Evolutionary conservation across 2,329 filamentous ascomycete genomes (phyloP), one percentile per base, ranked within the genome.

Genomic region (Rhynchosporium secalis): DNA sequence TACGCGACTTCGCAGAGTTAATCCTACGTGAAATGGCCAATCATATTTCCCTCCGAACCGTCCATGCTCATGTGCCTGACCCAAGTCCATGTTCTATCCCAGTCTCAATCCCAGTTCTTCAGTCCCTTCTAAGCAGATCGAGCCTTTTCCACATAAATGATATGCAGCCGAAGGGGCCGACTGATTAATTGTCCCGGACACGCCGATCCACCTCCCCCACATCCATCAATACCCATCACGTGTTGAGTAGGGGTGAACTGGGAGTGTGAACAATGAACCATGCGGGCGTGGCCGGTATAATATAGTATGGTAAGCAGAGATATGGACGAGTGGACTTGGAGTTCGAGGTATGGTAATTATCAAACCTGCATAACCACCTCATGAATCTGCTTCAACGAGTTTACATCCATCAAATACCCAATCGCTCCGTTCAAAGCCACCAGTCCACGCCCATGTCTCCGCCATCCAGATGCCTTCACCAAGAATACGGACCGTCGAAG

Each of bases 401-500:
- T 46, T 46, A n/a, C n/a, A n/a, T 10, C 15, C 52, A n/a, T 43
- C 38, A 56, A 10, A 43, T 43, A 31, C 33, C 52, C 28, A 1
- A 46, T 48, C 13, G 33, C 46, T 20, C 48, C 20, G 20, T 20
- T 20, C 20, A 20, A 52, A n/a, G 45, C 29, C 57, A 49, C 33
- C 28, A 41, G 10, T 48, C 31, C 36, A 55, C 58, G 58, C 62
- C 54, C 59, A 66, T 66, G 64, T 58, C 62, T 62, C 62, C 40
- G 40, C 52, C 52, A 58, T 57, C 54, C 55, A 63, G 55, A 69
- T 69, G 68, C 68, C 68, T 58, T 13, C 54, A 45, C 69, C 68
- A 61, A 65, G 69, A 56, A 66, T 71, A 36, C 68, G 71, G 40
- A 70, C 72, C 29, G 73, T 76, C 56, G 70, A 75, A 64, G 77